Percentiles rank a stretch among this genome's conserved stretches.
Evolutionary conservation across 495 filamentous ascomycete genomes (phyloP).

Genomic region (Clavariopsis aquatica): DNA sequence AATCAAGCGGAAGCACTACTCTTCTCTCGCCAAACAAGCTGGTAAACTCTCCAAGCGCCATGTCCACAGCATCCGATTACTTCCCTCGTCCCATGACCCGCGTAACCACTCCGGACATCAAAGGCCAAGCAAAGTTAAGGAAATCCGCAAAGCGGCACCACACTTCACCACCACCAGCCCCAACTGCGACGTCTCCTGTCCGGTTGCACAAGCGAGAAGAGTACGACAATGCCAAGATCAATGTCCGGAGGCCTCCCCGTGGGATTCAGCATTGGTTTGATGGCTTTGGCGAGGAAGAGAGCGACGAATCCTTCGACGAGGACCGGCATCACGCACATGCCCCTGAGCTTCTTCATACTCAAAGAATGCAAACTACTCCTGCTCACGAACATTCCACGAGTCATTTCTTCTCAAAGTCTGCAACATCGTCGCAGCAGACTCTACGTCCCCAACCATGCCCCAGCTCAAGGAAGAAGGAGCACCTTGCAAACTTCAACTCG

Average conservation of each 20-base stretch:
- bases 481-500: not conserved
- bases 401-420: constrained; percentile 7
- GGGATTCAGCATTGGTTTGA: constrained; percentile 51
- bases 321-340: constrained; percentile 1
- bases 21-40: constrained; percentile 42
- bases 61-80: constrained; percentile 39
- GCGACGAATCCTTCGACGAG: constrained; percentile 41
- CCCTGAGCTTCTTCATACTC: constrained; percentile 7
- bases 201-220: constrained; percentile 38
- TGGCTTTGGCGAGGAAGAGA: constrained; percentile 42
- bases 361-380: constrained; percentile 3
- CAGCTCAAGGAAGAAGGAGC: not conserved
- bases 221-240: constrained; percentile 45
- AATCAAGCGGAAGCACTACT: not conserved
- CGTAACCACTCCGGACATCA: constrained; percentile 23
- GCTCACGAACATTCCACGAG: constrained; percentile 23
- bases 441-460: constrained; percentile 13
- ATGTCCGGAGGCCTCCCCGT: constrained; percentile 45
- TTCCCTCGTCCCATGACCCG: constrained; percentile 35
- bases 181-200: constrained; percentile 19
- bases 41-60: constrained; percentile 38
- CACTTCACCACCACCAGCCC: constrained; percentile 10
- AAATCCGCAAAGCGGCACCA: constrained; percentile 34
- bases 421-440: not conserved
- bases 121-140: constrained; percentile 24